Conservation (phyloP, 306 rosid genomes). For the Prinsepia uniflora region DNA sequence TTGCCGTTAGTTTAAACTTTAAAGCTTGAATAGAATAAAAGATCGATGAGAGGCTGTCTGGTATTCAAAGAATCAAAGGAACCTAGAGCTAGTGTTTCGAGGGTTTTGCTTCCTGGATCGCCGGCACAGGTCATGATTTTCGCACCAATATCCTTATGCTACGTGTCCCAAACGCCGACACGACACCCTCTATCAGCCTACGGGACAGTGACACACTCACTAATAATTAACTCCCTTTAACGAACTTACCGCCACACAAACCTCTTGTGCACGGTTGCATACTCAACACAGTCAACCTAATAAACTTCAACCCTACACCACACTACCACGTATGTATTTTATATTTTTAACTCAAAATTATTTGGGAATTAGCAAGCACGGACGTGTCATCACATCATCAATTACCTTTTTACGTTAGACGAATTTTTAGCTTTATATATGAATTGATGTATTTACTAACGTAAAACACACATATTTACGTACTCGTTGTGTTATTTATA, state of each 20-base stretch:
- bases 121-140: conserved; percentile 22
- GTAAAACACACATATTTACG: too few species aligned
- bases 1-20: too few species aligned
- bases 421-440: not conserved
- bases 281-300: conserved; percentile 15
- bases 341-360: not conserved
- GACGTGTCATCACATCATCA: not conserved
- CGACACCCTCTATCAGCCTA: conserved; percentile 55
- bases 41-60: too few species aligned
- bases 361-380: not conserved
- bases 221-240: not conserved
- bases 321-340: not conserved
- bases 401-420: not conserved
- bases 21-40: too few species aligned
- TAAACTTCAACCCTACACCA: not conserved
- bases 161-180: conserved; percentile 64
- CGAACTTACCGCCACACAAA: conserved; percentile 22
- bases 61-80: too few species aligned
- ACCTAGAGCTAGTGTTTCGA: conserved; percentile 36
- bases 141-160: conserved; percentile 42
- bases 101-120: conserved; percentile 60
- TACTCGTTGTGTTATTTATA: too few species aligned
- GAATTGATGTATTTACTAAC: too few species aligned
- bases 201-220: conserved; percentile 30
- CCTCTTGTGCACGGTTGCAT: conserved; percentile 42